These are phyloP conservation scores for Scutellaria galericulata DNA, from an alignment of 257 asterid genomes.

Conservation along the genomic window DNA sequence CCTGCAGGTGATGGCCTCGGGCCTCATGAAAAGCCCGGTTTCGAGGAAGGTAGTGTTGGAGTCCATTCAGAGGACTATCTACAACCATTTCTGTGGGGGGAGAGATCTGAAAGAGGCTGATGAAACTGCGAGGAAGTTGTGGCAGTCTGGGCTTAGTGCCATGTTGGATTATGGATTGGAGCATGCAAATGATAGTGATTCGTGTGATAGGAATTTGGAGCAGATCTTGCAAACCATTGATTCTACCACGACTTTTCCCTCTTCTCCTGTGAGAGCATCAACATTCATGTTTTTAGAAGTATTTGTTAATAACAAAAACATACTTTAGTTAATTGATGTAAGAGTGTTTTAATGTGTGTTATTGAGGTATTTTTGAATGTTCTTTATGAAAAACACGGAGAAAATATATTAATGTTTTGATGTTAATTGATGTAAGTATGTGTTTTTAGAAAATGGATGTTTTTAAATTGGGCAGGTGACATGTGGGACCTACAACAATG, in stretches of 20 bases:
- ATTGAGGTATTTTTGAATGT: no score
- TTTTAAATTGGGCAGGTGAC: no score
- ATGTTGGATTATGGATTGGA: slow-evolving; percentile 93
- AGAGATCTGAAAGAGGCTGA: slow-evolving; percentile 49
- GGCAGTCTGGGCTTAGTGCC: slow-evolving; percentile 54
- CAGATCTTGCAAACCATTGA: slow-evolving; percentile 58
- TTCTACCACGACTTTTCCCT: slow-evolving; percentile 43
- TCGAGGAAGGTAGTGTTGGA: slow-evolving; percentile 42
- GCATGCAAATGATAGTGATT: slow-evolving; percentile 57
- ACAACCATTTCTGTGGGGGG: slow-evolving; percentile 85
- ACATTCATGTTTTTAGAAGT: no score
- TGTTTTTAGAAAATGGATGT: no score
- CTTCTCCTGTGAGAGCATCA: not conserved
- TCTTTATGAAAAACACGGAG: no score
- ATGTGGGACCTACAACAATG: no score
- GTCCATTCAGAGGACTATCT: slow-evolving; percentile 48
- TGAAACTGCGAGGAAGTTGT: slow-evolving; percentile 47
- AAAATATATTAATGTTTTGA: no score
- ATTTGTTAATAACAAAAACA: no score
- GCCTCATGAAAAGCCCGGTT: slow-evolving; percentile 46
- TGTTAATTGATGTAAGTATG: no score
- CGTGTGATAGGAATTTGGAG: slow-evolving; percentile 59
- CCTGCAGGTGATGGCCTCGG: slow-evolving; percentile 53
- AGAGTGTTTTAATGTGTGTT: no score
- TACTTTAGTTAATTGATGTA: no score